Evolutionary conservation across 2,329 filamentous ascomycete genomes (phyloP).

Genomic region (Colletotrichum aenigma): DNA sequence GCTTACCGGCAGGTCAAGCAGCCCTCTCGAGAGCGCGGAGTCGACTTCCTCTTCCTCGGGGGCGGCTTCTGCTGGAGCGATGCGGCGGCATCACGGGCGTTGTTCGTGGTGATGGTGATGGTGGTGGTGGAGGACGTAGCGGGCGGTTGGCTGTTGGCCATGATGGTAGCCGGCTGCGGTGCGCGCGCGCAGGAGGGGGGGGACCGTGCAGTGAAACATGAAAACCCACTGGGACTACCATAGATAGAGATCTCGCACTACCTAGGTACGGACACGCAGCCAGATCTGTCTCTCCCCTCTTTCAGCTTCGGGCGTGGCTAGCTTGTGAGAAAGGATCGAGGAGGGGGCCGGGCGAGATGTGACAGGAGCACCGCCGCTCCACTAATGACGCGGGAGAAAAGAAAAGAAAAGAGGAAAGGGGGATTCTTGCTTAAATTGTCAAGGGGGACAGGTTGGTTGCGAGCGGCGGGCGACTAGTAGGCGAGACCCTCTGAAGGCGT

Average conservation of each 20-base stretch:
- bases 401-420: neutral
- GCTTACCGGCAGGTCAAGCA: conserved; percentile 1
- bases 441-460: neutral
- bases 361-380: neutral
- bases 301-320: neutral
- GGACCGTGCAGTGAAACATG: neutral
- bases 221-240: neutral
- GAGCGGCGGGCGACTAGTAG: neutral
- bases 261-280: neutral
- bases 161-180: neutral
- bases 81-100: neutral
- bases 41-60: neutral
- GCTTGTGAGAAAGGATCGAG: neutral
- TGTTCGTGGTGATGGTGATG: neutral
- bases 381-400: neutral
- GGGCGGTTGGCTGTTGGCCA: neutral
- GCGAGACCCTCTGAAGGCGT: neutral
- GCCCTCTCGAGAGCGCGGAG: neutral
- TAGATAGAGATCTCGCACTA: neutral
- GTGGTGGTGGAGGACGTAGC: neutral
- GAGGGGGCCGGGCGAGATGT: neutral
- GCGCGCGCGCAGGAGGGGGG: neutral
- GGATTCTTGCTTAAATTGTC: neutral
- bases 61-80: neutral
- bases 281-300: neutral